Evolutionary conservation across 2,329 filamentous ascomycete genomes (phyloP), one percentile per base, ranked within the genome.

Genomic region (Diaporthe caulivora): DNA sequence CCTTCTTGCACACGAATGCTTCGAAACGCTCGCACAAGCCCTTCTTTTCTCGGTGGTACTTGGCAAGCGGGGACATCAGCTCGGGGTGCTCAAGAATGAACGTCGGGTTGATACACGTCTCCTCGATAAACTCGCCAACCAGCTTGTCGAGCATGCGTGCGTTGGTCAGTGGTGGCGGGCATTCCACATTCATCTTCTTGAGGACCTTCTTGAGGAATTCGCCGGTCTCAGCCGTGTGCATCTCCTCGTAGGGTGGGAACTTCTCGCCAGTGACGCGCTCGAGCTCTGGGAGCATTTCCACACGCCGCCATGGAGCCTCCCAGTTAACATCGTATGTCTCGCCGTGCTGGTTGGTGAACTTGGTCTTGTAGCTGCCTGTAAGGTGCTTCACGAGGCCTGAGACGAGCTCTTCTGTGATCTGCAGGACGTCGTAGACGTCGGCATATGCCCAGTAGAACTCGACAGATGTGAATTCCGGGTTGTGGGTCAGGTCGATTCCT

Each of bases 401-500:
- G 60, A 99, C 93, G 40, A 99, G 92, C 81, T 98, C 95, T 84
- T 99, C 97, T 1, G 97, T 98, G 80, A 95, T 89, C 74, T 93
- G 87, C 93, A 97, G 95, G 74, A 98, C 87, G 81, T 98, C 97
- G 83, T 97, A 94, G 78, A 98, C 91, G 83, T 98, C 95, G 72
- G 93, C 93, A 78, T 95, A 98, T 4, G 97, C 96, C 90, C 94
- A 92, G 85, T 99, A 99, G 86, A 98, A 98, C 84, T 99, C 97
- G 83, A 95, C 94, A 34, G 95, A 97, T 55, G 97, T 99, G 87
- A 99, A 99, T 83, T 99, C 97, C 51, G 94, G 97, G 87, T 98
- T 99, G 88, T 99, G 97, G 10, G 97, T 99, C 67, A 97, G 87
- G 82, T 97, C 95, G 76, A 95, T 93, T 74, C 93, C 94, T 84